A percentile compares a stretch with the other conserved stretches of the same genome.
Evolutionary conservation across 495 filamentous ascomycete species (phyloP).

Genomic region (Penicillium psychrofluorescens): DNA sequence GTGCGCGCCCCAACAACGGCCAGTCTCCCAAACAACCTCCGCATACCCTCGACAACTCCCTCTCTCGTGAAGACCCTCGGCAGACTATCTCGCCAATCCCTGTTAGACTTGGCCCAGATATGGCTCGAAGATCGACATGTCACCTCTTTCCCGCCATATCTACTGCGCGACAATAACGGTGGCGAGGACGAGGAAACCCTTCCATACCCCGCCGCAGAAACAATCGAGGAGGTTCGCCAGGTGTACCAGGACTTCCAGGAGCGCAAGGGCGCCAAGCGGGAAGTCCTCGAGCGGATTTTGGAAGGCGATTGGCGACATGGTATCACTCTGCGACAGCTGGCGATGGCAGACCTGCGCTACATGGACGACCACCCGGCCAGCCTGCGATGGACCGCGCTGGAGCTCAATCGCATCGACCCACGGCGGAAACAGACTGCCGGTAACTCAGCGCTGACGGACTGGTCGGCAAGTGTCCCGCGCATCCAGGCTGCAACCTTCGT

Average conservation of each 20-base stretch:
- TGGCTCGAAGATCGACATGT: conserved; percentile 65
- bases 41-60: conserved; percentile 55
- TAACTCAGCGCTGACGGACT: conserved; percentile 19
- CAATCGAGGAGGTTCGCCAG: conserved; percentile 53
- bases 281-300: conserved; percentile 67
- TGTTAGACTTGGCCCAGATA: conserved; percentile 60
- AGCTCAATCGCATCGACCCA: conserved; percentile 35
- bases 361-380: conserved; percentile 68
- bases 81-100: conserved; percentile 61
- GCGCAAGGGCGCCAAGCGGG: conserved; percentile 61
- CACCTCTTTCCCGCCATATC: conserved; percentile 40
- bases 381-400: conserved; percentile 70
- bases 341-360: conserved; percentile 71
- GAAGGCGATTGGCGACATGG: conserved; percentile 81
- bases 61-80: conserved; percentile 57
- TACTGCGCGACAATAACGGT: conserved; percentile 19
- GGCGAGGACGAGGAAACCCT: conserved; percentile 36
- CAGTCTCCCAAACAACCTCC: conserved; percentile 46
- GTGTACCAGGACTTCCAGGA: conserved; percentile 49
- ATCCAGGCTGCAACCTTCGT: conserved; percentile 74
- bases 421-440: background rate
- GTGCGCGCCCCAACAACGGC: conserved; percentile 41
- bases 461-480: conserved; percentile 50
- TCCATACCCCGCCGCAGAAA: conserved; percentile 54
- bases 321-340: conserved; percentile 67